Evolutionary conservation across 1,284 basidiomycete genomes (phyloP), one percentile per base, ranked within the genome.

Genomic region (Albatrellus sp.): DNA sequence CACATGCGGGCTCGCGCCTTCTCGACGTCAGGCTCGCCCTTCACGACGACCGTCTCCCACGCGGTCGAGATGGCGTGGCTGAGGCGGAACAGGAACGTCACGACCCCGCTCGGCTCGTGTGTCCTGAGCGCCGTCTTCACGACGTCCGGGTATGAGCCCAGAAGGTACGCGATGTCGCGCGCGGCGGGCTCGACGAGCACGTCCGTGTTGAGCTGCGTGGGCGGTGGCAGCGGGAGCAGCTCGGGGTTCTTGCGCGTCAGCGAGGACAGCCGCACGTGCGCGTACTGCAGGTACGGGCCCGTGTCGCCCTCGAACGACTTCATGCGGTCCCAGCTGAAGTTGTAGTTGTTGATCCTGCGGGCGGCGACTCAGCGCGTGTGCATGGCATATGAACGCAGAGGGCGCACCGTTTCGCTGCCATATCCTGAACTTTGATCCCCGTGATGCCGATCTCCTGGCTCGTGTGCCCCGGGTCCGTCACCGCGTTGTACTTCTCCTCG

Each of bases 371-470:
- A 24, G 24, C 24, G 24, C 24, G 24, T 7, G 24, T 7, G 24
- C 24, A 24, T 7, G 41, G 28, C 30, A 17, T 39, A 7, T 24
- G 24, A 24, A 24, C 24, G 7, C 20, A 28, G 2, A 11, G 13
- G 10, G 59, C 70, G 40, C 54, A 90, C 89, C 89, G 72, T 65
- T 93, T 97, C 20, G 88, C 90, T 36, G 82, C 73, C 91, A 98
- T 92, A 62, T 98, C 94, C 65, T 98, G 96, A 54, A 99, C 93
- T 72, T 98, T 98, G 59, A 99, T 85, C 6, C 91, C 93, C 0
- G 91, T 90, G 58, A 96, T 90, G 28, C 94, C 96, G 46, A 98
- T 81, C 60, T 97, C 88, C 54, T 77, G 75, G 49, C 81, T 80
- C 37, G 85, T 87, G 38, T 63, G 65, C 59, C 90, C 84, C 0